Base-by-base conservation (phyloP, 2,329 filamentous ascomycete genomes). In the Colletotrichum tabaci region DNA sequence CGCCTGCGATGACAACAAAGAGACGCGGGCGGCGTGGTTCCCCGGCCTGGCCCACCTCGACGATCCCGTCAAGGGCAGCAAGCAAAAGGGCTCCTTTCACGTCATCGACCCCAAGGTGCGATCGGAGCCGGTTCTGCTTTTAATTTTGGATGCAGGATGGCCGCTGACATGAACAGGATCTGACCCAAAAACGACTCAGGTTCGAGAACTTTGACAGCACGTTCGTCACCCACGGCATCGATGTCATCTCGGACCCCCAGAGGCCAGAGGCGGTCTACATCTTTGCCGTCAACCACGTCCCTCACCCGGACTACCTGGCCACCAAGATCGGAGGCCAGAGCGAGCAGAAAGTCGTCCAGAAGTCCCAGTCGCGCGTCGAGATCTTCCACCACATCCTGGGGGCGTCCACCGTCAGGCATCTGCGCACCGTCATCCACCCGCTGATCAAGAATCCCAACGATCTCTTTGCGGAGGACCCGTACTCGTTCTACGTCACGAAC, bases 191-290 rank as follows among this genome's bases (percentile, higher is more conserved):
- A 9, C 82, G 84, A 26, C 81, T 92, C 3, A 73, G 75, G 0
- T 83, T 91, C 18, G 80, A 85, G 8, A 84, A 86, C 64, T 91
- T 91, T 73, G 70, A 84, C 2, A 83, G 83, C 0, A 82, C 88
- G 0, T 90, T 91, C 61, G 76, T 87, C 7, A 89, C 89, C 0
- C 90, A 92, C 73, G 90, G 90, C 1, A 89, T 92, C 72, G 88
- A 90, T 69, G 82, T 92, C 8, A 83, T 89, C n/a, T 77, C 82
- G 3, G 88, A 90, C 72, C 84, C 84, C 0, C 75, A 83, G 2
- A 72, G 71, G 3, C 77, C 77, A 12, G 76, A 81, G 1, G 80
- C 87, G 0, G 86, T 91, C 7, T 91, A 89, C 74, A 87, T 92
- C 56, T 89, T 88, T 65, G 89, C 87, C 0, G 78, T 92, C 61